These are phyloP conservation scores for Cylindrotheca closterium DNA, from an alignment of 108 stramenopile species.

Conservation along the genomic window DNA sequence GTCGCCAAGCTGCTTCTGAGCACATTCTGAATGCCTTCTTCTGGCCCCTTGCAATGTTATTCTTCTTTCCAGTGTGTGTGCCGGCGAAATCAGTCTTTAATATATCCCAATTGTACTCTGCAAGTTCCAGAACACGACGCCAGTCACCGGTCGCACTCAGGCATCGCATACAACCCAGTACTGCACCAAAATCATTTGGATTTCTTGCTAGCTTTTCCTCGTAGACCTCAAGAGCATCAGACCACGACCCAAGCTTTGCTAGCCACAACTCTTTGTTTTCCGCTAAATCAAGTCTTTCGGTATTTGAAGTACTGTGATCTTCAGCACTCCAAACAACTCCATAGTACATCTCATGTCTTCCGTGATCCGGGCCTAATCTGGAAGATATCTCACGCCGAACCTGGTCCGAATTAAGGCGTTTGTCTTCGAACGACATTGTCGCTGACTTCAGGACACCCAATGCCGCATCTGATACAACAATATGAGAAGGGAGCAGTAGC, in stretches of 20 bases:
- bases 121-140: conserved; percentile 81
- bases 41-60: conserved; percentile 30
- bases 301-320: conserved; percentile 24
- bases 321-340: conserved; percentile 64
- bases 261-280: conserved; percentile 88
- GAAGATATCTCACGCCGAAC: conserved; percentile 12
- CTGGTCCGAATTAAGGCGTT: background rate
- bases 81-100: conserved; percentile 29
- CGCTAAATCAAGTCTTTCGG: conserved; percentile 38
- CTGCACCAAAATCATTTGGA: conserved; percentile 77
- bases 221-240: conserved; percentile 85
- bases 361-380: conserved; percentile 27
- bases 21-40: conserved; percentile 82
- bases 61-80: conserved; percentile 6
- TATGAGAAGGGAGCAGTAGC: conserved; percentile 6
- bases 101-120: conserved; percentile 64
- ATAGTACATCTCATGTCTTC: conserved; percentile 60
- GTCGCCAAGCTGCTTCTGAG: conserved; percentile 90
- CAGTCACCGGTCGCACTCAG: conserved; percentile 95
- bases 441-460: conserved; percentile 93
- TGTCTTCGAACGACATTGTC: conserved; percentile 58
- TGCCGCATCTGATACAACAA: conserved; percentile 94
- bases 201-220: conserved; percentile 76
- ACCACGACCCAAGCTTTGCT: conserved; percentile 96
- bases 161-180: conserved; percentile 94